Evolutionary conservation across 208 protist genomes (phyloP), one percentile per base, ranked within the genome.

Genomic region (Porcisia deanei): DNA sequence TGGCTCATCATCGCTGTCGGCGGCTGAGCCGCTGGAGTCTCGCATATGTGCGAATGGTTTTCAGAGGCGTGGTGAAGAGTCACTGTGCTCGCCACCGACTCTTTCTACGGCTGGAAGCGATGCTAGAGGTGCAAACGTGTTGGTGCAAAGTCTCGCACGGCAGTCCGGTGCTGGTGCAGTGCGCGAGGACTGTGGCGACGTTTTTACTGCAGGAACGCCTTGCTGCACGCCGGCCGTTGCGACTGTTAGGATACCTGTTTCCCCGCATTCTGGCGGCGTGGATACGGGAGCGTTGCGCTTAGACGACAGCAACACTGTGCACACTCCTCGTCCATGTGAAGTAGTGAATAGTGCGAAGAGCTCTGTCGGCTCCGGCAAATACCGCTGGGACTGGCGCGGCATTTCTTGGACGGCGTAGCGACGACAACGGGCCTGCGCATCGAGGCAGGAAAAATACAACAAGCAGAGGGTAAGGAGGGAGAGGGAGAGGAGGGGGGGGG

Each of bases 371-470:
- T 73, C 65, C 2, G 80, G 80, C 14, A 81, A 87, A 77, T 89
- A 83, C 71, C 52, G 84, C 3, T 88, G 84, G 82, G 72, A 89
- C 37, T 89, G 85, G 82, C 75, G 81, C 25, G 73, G 75, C 66
- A 75, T 64, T 37, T 77, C 65, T 70, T 71, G 61, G 71, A 63
- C 37, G 20, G 58, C 45, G 22, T 77, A 70, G 47, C 2, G 63
- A 49, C 60, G n/a, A 67, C 0, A 10, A 37, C 10, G 6, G 39
- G 1, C 37, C 18, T 6, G 39, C 39, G 49, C 22, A 18, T 54
- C 20, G 45, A 53, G 6, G 22, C 12, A 37, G 20, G 20, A 30
- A 22, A 53, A 20, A 54, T 37, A 41, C 54, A 72, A 63, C 67
- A 39, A 18, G 61, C 67, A 59, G 14, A 6, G 12, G 7, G 22